Evolutionary conservation across 2,329 filamentous ascomycete genomes (phyloP).

Genomic region (Akanthomyces uredinophilus): DNA sequence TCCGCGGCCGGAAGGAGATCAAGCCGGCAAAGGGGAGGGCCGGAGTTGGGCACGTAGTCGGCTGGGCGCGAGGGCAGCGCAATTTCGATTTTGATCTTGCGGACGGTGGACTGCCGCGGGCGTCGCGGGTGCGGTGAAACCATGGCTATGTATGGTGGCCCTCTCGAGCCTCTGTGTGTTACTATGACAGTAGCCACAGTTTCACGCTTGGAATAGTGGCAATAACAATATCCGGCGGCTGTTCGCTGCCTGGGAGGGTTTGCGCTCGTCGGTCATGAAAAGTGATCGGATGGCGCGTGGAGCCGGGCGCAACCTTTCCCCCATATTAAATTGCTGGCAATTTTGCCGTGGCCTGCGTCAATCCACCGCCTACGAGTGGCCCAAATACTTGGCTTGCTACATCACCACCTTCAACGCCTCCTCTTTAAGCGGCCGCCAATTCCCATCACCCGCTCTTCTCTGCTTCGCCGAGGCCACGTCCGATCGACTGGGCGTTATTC

Average conservation of each 20-base stretch:
- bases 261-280: not conserved
- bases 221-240: not conserved
- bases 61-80: constrained; percentile 12
- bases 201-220: not conserved
- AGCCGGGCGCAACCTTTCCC: not conserved
- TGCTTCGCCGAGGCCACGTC: not conserved
- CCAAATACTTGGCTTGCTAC: not conserved
- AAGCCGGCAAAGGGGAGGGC: constrained; percentile 43
- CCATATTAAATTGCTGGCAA: not conserved
- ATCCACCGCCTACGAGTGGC: not conserved
- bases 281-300: not conserved
- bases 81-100: not conserved
- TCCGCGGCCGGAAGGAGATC: constrained; percentile 44
- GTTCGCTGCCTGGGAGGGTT: not conserved
- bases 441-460: not conserved
- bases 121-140: not conserved
- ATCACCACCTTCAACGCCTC: not conserved
- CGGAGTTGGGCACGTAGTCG: constrained; percentile 41
- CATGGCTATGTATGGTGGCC: not conserved
- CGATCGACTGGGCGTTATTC: not conserved
- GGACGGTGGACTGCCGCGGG: not conserved
- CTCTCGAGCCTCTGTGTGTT: not conserved
- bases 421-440: not conserved
- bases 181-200: not conserved
- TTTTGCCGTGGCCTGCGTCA: not conserved